Evolutionary conservation across 495 filamentous ascomycete genomes (phyloP).

Genomic region (Hypoxylon intermedium): DNA sequence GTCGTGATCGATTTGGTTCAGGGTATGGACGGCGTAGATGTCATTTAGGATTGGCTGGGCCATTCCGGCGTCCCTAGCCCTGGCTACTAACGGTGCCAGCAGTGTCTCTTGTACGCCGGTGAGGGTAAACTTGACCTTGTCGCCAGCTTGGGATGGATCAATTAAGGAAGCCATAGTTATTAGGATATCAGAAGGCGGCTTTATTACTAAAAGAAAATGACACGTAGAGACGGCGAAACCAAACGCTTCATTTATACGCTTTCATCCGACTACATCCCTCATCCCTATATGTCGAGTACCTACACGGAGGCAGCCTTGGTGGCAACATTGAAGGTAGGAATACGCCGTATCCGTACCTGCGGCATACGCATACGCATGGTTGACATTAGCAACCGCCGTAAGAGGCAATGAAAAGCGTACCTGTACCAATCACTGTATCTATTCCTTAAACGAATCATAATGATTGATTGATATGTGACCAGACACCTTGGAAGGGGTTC

Average conservation of each 20-base stretch:
- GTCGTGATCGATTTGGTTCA: constrained; percentile 30
- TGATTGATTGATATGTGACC: no score
- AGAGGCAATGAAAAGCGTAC: no score
- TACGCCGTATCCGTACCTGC: constrained; percentile 22
- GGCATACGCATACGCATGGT: constrained; percentile 1
- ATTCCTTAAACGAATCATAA: no score
- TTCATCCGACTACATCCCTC: no score
- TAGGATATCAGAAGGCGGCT: neutral
- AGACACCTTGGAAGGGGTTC: no score
- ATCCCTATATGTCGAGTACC: no score
- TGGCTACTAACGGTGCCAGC: constrained; percentile 22
- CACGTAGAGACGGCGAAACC: no score
- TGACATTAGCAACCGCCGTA: no score
- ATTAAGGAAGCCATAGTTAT: neutral
- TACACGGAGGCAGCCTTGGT: no score
- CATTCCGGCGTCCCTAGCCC: constrained; percentile 17
- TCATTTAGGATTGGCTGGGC: constrained; percentile 34
- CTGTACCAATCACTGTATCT: no score
- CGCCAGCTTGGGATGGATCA: neutral
- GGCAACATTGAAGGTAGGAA: constrained; percentile 1
- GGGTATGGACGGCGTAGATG: constrained; percentile 12
- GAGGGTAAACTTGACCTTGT: constrained; percentile 20
- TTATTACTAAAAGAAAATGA: no score
- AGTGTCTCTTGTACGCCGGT: constrained; percentile 31
- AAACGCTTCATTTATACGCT: neutral